Conservation (phyloP, 805 yeast species). For the Candida nitratophila region DNA sequence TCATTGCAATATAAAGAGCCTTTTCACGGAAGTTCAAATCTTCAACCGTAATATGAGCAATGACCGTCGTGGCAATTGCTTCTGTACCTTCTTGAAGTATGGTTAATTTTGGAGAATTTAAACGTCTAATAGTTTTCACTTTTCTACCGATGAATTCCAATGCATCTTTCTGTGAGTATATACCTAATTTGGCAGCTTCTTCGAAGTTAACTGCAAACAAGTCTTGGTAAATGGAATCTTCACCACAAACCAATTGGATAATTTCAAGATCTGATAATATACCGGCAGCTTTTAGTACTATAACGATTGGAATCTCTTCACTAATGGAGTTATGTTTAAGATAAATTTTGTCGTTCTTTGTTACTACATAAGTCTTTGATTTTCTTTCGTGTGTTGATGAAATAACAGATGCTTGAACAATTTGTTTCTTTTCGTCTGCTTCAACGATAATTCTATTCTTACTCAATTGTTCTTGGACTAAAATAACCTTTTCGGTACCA, state of each 20-base stretch:
- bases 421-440: slow-evolving; percentile 89
- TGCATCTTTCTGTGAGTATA: slow-evolving; percentile 91
- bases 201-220: slow-evolving; percentile 89
- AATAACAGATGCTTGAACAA: slow-evolving; percentile 96
- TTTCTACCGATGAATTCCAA: slow-evolving; percentile 83
- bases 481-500: slow-evolving; percentile 95
- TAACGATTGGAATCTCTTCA: slow-evolving; percentile 92
- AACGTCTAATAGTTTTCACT: slow-evolving; percentile 88
- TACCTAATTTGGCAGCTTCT: slow-evolving; percentile 80
- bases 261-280: slow-evolving; percentile 87
- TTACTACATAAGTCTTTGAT: slow-evolving; percentile 91
- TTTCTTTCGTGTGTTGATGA: slow-evolving; percentile 98
- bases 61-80: slow-evolving; percentile 90
- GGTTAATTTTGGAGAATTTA: slow-evolving; percentile 72
- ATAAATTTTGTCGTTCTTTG: slow-evolving; percentile 83
- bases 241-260: slow-evolving; percentile 90
- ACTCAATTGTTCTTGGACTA: slow-evolving; percentile 93
- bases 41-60: slow-evolving; percentile 85
- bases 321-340: slow-evolving; percentile 91
- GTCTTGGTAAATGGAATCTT: slow-evolving; percentile 83
- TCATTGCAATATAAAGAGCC: slow-evolving; percentile 88
- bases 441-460: slow-evolving; percentile 97
- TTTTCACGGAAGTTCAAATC: slow-evolving; percentile 88
- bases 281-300: slow-evolving; percentile 93
- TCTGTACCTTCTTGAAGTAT: slow-evolving; percentile 92